A percentile compares a stretch with the other conserved stretches of the same genome.
Evolutionary conservation across 805 yeast species (phyloP).

Genomic region (Metschnikowia borealis): DNA sequence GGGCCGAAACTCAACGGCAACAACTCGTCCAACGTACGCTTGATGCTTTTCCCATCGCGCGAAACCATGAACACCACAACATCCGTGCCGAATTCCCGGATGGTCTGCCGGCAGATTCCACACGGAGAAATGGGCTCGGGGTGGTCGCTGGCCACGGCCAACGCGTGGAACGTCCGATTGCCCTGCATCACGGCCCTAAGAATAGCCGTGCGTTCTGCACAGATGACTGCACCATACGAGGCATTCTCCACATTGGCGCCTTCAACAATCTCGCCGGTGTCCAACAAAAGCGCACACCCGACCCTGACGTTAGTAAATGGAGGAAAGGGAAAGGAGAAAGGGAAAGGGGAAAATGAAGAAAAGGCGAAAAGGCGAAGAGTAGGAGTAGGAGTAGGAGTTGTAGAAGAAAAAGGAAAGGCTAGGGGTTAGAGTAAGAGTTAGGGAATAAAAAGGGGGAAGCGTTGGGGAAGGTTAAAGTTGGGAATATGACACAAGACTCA

Average conservation of each 20-base stretch:
- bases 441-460: no score
- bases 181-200: constrained; percentile 37
- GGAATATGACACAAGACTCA: no score
- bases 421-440: no score
- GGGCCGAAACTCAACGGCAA: constrained; percentile 90
- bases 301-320: constrained; percentile 43
- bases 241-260: constrained; percentile 97
- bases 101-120: constrained; percentile 89
- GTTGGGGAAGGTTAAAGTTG: no score
- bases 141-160: constrained; percentile 65
- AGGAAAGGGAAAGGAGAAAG: not conserved
- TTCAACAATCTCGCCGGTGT: constrained; percentile 41
- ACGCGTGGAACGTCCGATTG: constrained; percentile 44
- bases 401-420: no score
- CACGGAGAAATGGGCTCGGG: constrained; percentile 73
- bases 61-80: constrained; percentile 70
- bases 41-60: constrained; percentile 41
- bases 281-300: constrained; percentile 69
- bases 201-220: constrained; percentile 40
- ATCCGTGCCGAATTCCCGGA: constrained; percentile 69
- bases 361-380: no score
- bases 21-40: constrained; percentile 55
- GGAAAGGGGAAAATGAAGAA: not conserved
- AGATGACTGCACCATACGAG: constrained; percentile 60
- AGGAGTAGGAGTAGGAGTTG: no score